Evolutionary conservation across 2,329 filamentous ascomycete species (phyloP).

Genomic region (Metarhizium sp.): DNA sequence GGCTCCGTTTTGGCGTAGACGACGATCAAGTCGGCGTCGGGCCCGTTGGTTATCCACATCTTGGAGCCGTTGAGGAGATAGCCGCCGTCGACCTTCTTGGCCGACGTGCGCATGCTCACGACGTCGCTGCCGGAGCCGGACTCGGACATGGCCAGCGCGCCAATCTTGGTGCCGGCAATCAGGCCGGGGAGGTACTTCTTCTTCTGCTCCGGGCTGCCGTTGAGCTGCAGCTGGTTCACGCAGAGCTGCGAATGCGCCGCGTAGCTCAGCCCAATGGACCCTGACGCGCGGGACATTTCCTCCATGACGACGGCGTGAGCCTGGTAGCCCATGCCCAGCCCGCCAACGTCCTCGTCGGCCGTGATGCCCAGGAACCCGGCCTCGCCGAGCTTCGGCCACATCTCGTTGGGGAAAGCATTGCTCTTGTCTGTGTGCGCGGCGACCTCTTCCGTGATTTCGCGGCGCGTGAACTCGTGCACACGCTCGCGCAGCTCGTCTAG

Average conservation of each 20-base stretch:
- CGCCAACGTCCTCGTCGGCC: conserved; percentile 84
- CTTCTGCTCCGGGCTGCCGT: conserved; percentile 75
- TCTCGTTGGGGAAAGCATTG: conserved; percentile 80
- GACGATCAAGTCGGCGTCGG: conserved; percentile 83
- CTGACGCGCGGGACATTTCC: conserved; percentile 82
- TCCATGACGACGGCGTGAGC: conserved; percentile 95
- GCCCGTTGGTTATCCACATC: conserved; percentile 99
- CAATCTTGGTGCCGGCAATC: conserved; percentile 71
- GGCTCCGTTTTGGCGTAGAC: conserved; percentile 97
- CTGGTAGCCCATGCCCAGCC: conserved; percentile 87
- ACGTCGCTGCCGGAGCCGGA: conserved; percentile 87
- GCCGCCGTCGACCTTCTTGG: conserved; percentile 72
- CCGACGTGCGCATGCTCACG: conserved; percentile 86
- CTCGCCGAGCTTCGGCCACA: conserved; percentile 91
- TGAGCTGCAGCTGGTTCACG: conserved; percentile 91
- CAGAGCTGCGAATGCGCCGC: conserved; percentile 94
- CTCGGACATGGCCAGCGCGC: conserved; percentile 91
- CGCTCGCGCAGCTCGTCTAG: conserved; percentile 72
- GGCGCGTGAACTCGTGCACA: conserved; percentile 80
- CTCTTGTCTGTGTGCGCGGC: conserved; percentile 73
- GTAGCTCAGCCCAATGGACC: conserved; percentile 79
- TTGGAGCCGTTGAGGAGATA: conserved; percentile 83
- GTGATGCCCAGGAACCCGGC: conserved; percentile 90
- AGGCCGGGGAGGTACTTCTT: conserved; percentile 68
- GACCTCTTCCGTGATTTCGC: conserved; percentile 78